Base-by-base conservation (phyloP, 2,329 filamentous ascomycete genomes). In the Zymoseptoria pseudotritici region DNA sequence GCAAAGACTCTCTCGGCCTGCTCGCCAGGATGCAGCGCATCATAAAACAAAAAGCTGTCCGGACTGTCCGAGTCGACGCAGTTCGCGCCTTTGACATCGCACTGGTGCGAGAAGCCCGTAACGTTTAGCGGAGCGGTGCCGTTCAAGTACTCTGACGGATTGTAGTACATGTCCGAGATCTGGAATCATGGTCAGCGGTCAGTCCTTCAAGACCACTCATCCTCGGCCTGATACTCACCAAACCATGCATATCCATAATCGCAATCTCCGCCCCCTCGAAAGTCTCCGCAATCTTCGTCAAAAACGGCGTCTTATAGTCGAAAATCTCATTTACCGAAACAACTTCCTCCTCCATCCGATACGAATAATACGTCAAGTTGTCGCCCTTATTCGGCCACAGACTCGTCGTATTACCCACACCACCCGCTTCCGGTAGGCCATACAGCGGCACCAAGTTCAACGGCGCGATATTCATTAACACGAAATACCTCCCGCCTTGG, bases 11-110 rank as follows among this genome's bases (percentile, higher is more conserved):
- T 75, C 73, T 84, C 81, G 7, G 86, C 81, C 73, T 83, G 82
- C 73, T 85, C 80, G 29, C 84, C 86, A 0, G 88, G 87, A 75
- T 93, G 89, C 69, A 92, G 72, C 69, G 86, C 82, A 73, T 93
- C 88, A 67, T 80, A 89, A 87, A 88, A 92, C 71, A 90, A 65
- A 70, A 83, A 92, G 53, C 82, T 85, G 65, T 87, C 82, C 36
- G 78, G 72, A 36, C 78, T 76, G 3, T 77, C 59, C 13, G 73
- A 64, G 46, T 76, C 74, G 59, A 75, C 67, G 64, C 80, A 82
- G 54, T 76, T 71, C 6, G 63, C 64, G 4, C 75, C 74, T 8
- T 66, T 71, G 2, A 70, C 57, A 59, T 75, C 68, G 67, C 88
- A 91, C 21, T 81, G 74, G 52, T 82, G 78, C 58, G 82, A 84